Evolutionary conservation across 2,329 filamentous ascomycete genomes (phyloP), one percentile per base, ranked within the genome.

Genomic region (Cercospora sp.): DNA sequence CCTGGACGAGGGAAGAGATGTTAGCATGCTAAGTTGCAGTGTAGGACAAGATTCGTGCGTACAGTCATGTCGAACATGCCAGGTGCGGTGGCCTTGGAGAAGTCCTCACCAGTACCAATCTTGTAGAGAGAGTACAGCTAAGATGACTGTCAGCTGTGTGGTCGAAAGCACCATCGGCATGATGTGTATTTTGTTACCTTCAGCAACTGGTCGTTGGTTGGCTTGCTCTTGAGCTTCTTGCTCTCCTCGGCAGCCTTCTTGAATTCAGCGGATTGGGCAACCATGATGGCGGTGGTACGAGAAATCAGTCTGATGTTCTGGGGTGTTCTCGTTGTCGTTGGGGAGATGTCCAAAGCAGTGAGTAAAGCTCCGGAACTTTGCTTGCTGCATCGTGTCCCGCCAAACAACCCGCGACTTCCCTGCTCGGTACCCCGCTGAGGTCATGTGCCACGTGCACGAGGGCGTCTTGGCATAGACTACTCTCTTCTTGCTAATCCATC

Each of bases 41-140:
- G 23, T 26, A 26, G 23, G 23, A 26, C 23, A 26, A 26, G 23
- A 8, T 30, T 18, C 6, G n/a, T 9, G 76, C 81, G 66, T 80
- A 88, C 89, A 84, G 89, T 89, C 69, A 93, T 76, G 80, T 92
- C 87, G 77, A 92, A 91, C 82, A 88, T 86, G 81, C 90, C 88
- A 31, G 89, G 89, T 71, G 81, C 79, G 65, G 85, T 72, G 26
- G 79, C 76, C 48, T 78, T 71, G 63, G 76, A 75, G 57, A 65
- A 55, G 72, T 82, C 73, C 20, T 80, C 79, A 58, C 77, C 75
- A 36, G 72, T 79, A 67, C 81, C 81, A 72, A 81, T 77, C 74
- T 85, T 85, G 77, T 78, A 84, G 71, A 82, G 81, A 20, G 77
- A 82, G 75, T 85, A 85, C 39, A 85, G 73, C 89, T 89, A 71